Evolutionary conservation across 768 basidiomycete species (phyloP).

Genomic region (Suillus lakei): DNA sequence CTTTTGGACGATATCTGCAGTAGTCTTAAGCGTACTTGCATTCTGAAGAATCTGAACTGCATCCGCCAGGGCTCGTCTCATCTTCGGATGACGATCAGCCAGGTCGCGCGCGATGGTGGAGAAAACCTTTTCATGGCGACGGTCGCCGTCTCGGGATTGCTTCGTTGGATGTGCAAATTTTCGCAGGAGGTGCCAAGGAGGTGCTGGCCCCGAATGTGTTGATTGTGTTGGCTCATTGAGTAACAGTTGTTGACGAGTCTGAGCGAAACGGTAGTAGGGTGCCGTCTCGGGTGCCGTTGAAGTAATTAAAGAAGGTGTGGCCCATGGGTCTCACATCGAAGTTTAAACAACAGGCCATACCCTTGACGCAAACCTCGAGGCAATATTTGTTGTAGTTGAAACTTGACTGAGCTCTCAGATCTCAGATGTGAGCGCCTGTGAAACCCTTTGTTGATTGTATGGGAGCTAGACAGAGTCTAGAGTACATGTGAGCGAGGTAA

Average conservation of each 20-base stretch:
- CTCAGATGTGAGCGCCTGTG: too few relatives aligned
- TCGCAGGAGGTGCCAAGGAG: not conserved
- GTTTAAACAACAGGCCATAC: not conserved
- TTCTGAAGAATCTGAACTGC: not conserved
- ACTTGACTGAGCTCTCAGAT: too few relatives aligned
- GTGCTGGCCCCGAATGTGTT: not conserved
- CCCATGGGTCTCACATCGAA: not conserved
- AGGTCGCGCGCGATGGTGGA: conserved; percentile 23
- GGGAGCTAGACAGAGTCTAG: too few relatives aligned
- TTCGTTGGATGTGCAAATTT: not conserved
- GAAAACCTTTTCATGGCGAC: conserved; percentile 16
- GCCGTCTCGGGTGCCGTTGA: too few relatives aligned
- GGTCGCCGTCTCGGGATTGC: conserved; percentile 3
- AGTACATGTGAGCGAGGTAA: too few relatives aligned
- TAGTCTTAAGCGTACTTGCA: not conserved
- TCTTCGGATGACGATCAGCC: not conserved
- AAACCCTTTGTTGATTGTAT: too few relatives aligned
- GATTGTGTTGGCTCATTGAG: not conserved
- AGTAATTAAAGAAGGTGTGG: not conserved
- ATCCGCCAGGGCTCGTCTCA: not conserved
- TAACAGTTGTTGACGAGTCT: too few relatives aligned
- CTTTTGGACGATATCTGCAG: conserved; percentile 7
- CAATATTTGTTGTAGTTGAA: not conserved
- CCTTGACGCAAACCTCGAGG: not conserved
- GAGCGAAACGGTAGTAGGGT: not conserved